phyloP scores from a whole-genome alignment of 108 stramenopile genomes.

The Pseudonitzschia multistriata region DNA sequence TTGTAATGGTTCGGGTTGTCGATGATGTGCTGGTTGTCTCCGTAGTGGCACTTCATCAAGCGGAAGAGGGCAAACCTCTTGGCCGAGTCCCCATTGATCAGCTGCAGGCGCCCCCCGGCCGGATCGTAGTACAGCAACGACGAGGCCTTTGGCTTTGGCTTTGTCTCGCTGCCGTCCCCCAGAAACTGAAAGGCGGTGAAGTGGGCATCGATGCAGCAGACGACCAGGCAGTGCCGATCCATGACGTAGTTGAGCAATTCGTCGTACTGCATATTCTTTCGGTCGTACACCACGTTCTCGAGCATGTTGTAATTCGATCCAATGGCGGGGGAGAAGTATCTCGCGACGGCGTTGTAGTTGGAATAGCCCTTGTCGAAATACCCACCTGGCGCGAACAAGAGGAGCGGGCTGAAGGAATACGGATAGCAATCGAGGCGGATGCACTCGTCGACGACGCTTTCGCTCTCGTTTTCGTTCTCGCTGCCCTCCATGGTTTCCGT shows the following conservation, averaged over 20 bases:
- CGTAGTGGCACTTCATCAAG: constrained; percentile 37
- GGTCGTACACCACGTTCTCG: constrained; percentile 33
- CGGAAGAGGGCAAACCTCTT: constrained; percentile 15
- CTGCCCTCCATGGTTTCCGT: neutral
- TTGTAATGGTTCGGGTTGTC: constrained; percentile 34
- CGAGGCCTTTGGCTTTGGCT: neutral
- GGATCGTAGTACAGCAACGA: constrained; percentile 33
- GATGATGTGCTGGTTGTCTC: constrained; percentile 29
- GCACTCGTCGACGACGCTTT: constrained; percentile 11
- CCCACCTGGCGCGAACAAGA: constrained; percentile 21
- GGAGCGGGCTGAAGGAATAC: constrained; percentile 32
- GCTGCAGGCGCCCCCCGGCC: constrained; percentile 4
- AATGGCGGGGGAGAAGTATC: constrained; percentile 23
- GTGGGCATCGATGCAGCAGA: constrained; percentile 33
- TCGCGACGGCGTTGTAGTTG: constrained; percentile 36
- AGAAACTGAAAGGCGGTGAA: constrained; percentile 32
- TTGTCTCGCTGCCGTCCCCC: neutral
- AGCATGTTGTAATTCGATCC: constrained; percentile 29
- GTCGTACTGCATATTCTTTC: constrained; percentile 40
- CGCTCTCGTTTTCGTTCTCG: constrained; percentile 4
- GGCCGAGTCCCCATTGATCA: constrained; percentile 17
- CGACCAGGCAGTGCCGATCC: constrained; percentile 15
- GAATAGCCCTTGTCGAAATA: constrained; percentile 43
- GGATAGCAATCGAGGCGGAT: constrained; percentile 32
- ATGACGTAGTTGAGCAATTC: constrained; percentile 24